These are phyloP conservation scores for Elongisporangium senticosum DNA, from an alignment of 352 stramenopile genomes.

Conservation along the genomic window DNA sequence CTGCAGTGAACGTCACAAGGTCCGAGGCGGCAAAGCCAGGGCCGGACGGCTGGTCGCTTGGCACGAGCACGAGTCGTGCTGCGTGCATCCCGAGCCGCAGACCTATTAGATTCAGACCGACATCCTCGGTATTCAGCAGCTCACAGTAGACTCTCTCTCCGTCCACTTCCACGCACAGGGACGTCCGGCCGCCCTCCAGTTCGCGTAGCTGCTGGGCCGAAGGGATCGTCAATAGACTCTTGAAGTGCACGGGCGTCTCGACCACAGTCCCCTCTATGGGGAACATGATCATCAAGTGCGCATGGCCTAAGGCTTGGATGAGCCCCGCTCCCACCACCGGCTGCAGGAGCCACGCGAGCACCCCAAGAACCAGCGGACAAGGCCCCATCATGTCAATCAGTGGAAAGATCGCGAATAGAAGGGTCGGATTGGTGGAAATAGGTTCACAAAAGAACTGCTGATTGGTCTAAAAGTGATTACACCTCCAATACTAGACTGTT, in stretches of 20 bases:
- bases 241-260: not conserved
- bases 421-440: not conserved
- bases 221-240: not conserved
- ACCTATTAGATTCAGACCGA: not conserved
- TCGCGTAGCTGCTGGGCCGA: not conserved
- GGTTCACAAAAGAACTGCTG: not conserved
- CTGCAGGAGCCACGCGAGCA: not conserved
- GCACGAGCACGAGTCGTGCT: slow-evolving; percentile 12
- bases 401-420: not conserved
- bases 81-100: slow-evolving; percentile 7
- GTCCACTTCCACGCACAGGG: not conserved
- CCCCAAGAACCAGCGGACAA: not conserved
- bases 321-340: not conserved
- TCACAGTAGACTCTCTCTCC: not conserved
- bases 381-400: not conserved
- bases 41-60: slow-evolving; percentile 6
- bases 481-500: not conserved
- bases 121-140: not conserved
- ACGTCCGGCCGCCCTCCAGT: not conserved
- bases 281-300: not conserved
- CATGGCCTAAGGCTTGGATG: not conserved
- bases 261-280: not conserved
- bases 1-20: slow-evolving; percentile 10
- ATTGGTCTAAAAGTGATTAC: not conserved
- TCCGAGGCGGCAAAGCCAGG: slow-evolving; percentile 10